Evolutionary conservation across 768 basidiomycete species (phyloP), one percentile per base, ranked within the genome.

Genomic region (Leucosporidium scottii): DNA sequence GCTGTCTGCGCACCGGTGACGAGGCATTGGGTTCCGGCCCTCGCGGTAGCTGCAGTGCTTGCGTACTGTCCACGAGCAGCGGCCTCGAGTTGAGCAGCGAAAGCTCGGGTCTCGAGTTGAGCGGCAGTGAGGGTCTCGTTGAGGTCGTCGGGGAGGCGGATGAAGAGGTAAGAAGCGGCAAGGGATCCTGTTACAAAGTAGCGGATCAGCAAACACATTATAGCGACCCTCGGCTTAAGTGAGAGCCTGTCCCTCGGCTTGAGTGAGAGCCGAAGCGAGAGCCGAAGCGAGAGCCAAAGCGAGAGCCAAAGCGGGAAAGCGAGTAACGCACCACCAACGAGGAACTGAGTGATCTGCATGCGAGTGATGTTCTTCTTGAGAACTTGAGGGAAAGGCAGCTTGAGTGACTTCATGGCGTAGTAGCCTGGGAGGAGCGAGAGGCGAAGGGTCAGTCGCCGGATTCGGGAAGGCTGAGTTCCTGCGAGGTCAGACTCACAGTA

Each of bases 321-420:
- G n/a, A n/a, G n/a, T n/a, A 48, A 70, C 31, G 47, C 27, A 39
- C 67, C 69, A n/a, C 69, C 69, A 61, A 72, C 62, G 44, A 74
- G 62, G 68, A 75, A 73, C 56, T 74, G 74, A 20, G 71, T 72
- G 64, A 76, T 75, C 39, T 76, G 75, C 28, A 75, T 53, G 21
- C 63, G 31, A 10, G 71, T 72, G 50, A 72, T 54, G 34, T 20
- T 53, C 55, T 65, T 63, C 65, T 76, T 76, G 66, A 76, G 57
- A 64, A 74, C 55, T n/a, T 61, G 65, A 10, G 76, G 76, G 61
- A 76, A 72, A 15, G 70, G 73, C 13, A 76, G 58, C 50, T 61
- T 62, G 21, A 76, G 30, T 4, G 73, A 61, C n/a, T 74, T 68
- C 63, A 71, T 44, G 56, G 75, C 71, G 69, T 76, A 76, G 70